These are phyloP conservation scores for Crithidia fasciculata DNA, from an alignment of 208 protist species.

Conservation along the genomic window DNA sequence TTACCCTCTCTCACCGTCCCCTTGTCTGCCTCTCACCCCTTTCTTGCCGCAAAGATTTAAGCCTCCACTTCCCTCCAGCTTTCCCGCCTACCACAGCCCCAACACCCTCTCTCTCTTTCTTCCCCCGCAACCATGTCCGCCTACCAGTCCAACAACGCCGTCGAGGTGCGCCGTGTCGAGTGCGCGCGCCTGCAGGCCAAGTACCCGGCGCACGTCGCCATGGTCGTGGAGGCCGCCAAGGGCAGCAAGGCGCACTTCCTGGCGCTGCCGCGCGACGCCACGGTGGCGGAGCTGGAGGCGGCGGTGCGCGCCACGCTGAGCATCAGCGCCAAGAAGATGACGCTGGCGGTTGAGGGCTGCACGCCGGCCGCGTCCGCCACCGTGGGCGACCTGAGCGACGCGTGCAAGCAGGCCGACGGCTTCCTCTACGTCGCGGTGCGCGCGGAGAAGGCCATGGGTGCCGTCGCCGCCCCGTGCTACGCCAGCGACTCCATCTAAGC, in stretches of 20 bases:
- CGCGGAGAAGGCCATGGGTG: constrained; percentile 6
- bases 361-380: constrained; percentile 22
- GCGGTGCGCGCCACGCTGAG: constrained; percentile 16
- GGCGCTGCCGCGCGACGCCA: constrained; percentile 19
- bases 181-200: constrained; percentile 17
- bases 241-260: constrained; percentile 17
- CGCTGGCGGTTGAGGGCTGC: constrained; percentile 22
- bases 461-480: not conserved
- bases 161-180: constrained; percentile 12
- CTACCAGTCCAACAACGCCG: constrained; percentile 21
- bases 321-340: constrained; percentile 10
- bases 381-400: constrained; percentile 23
- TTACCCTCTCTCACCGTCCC: no score
- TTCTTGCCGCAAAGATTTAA: no score
- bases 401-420: constrained; percentile 30
- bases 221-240: constrained; percentile 19
- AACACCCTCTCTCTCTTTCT: not conserved
- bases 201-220: constrained; percentile 23
- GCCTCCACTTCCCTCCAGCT: not conserved
- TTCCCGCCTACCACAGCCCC: not conserved
- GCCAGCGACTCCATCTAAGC: not conserved
- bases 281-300: constrained; percentile 27
- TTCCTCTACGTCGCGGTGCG: constrained; percentile 16
- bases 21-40: no score
- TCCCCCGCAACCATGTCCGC: constrained; percentile 2